Conservation (phyloP, 306 rosid genomes). For the Prunus mira region DNA sequence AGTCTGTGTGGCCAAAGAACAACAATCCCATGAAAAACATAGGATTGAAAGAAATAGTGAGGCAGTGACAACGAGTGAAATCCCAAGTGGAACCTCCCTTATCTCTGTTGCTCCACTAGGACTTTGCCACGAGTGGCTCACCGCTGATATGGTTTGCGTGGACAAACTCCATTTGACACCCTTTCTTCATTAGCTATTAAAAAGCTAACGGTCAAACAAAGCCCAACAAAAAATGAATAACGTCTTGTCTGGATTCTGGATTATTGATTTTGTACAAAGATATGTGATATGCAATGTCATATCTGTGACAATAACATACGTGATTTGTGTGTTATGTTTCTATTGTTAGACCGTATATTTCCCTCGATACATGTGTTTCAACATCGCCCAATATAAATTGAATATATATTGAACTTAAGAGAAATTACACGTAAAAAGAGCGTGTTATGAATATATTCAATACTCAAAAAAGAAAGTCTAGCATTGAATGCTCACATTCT, state of each 20-base stretch:
- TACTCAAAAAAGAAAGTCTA: too few relatives aligned
- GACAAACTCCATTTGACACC: neutral
- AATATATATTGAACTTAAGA: too few relatives aligned
- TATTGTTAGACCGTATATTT: too few relatives aligned
- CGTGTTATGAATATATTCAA: too few relatives aligned
- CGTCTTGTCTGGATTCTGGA: neutral
- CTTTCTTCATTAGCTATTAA: neutral
- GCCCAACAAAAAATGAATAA: neutral
- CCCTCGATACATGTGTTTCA: rapidly evolving
- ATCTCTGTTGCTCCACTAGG: constrained; percentile 30
- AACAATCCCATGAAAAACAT: neutral
- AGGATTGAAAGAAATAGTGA: neutral
- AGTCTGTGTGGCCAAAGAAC: neutral
- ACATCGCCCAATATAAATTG: too few relatives aligned
- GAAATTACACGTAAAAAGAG: too few relatives aligned
- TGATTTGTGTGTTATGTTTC: too few relatives aligned
- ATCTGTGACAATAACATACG: too few relatives aligned
- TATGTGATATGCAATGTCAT: too few relatives aligned
- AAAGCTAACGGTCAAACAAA: neutral
- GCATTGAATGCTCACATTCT: too few relatives aligned
- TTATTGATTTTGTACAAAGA: neutral
- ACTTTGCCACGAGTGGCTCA: constrained; percentile 16
- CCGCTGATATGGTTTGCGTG: neutral
- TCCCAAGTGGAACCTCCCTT: constrained; percentile 27
- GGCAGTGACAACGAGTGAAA: neutral